Evolutionary conservation across 2,329 filamentous ascomycete genomes (phyloP), one percentile per base, ranked within the genome.

Genomic region (Aaosphaeria pasadenensis): DNA sequence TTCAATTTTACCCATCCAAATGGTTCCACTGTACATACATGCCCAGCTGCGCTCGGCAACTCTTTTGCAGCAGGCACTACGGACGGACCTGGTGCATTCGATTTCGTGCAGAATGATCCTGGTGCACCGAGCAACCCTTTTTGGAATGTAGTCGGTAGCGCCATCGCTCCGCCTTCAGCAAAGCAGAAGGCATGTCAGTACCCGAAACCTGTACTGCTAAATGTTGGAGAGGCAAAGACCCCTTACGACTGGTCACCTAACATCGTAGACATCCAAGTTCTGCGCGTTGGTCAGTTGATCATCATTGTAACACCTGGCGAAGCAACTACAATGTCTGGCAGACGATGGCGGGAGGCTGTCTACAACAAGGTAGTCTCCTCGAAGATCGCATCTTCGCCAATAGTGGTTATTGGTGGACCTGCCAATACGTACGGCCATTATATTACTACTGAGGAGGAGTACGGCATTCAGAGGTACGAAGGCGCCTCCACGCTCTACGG

Each of bases 191-290:
- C 74, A 1, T 97, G 92, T 60, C 92, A 97, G 57, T 77, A 77
- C 28, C 82, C 86, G 1, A 96, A 97, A 66, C 87, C 89, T 0
- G 86, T 97, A 47, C 77, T 97, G 0, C 80, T 97, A 1, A 91
- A 96, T 57, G 89, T 95, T 1, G 92, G 92, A 36, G 86, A 91
- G 63, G 81, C 91, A n/a, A 75, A 76, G 4, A 73, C 71, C 7
- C 92, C 92, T 0, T 96, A 96, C 69, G 75, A 82, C 5, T 97
- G 92, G 92, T 85, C 87, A 0, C 89, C 92, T 1, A 96, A 96
- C 58, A 84, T 96, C 42, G 91, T 95, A 41, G 90, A 96, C 64
- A 80, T 96, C 7, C 92, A 96, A 65, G 78, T 87, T 30, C 77
- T 96, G 11, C 87, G 92, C 9, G 87, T 92, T 0, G 92, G 92